These are phyloP conservation scores for Pseudocercospora pini-densiflorae DNA, from an alignment of 2,329 filamentous ascomycete species.

Conservation along the genomic window DNA sequence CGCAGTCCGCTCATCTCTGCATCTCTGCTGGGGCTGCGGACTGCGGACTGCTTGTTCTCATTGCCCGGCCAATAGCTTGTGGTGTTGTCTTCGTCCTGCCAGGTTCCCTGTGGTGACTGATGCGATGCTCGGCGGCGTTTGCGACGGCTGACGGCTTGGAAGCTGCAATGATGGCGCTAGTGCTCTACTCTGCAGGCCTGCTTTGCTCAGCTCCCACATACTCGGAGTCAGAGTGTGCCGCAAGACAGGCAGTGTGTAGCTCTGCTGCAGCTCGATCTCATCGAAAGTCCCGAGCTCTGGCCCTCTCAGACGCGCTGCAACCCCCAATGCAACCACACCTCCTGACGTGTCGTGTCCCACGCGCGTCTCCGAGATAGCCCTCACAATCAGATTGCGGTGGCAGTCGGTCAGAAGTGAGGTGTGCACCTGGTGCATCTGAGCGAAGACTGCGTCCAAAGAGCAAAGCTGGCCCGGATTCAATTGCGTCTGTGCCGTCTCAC, in stretches of 20 bases:
- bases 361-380: not conserved
- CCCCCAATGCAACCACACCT: constrained; percentile 1
- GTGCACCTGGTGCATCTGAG: not conserved
- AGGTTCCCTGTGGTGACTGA: not conserved
- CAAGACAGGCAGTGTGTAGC: constrained; percentile 2
- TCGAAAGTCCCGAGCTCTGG: not conserved
- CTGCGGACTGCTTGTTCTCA: not conserved
- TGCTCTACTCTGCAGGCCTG: constrained; percentile 3
- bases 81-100: not conserved
- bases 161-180: constrained; percentile 5
- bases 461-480: not conserved
- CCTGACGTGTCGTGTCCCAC: not conserved
- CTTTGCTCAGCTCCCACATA: constrained; percentile 8
- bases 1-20: not conserved
- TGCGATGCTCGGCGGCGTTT: not conserved
- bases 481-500: constrained; percentile 1
- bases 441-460: not conserved
- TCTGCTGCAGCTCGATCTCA: constrained; percentile 10
- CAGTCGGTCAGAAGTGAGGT: not conserved
- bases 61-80: not conserved
- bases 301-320: not conserved
- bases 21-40: not conserved
- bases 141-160: not conserved
- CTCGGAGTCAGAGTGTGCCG: constrained; percentile 12
- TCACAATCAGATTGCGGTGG: not conserved